phyloP scores from a whole-genome alignment of 345 rosid species.

The Pistacia integerrima region DNA sequence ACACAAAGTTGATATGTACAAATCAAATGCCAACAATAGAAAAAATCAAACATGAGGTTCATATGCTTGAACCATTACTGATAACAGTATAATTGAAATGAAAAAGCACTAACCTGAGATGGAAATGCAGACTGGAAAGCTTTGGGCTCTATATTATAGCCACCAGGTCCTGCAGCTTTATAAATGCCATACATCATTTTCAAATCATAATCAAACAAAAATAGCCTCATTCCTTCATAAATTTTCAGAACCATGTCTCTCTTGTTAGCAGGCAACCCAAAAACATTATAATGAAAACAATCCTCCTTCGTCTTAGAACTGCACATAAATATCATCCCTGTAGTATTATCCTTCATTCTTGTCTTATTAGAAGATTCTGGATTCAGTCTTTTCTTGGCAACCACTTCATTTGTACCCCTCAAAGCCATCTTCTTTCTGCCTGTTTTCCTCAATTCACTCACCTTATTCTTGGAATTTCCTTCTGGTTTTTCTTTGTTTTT shows the following conservation, averaged over 20 bases:
- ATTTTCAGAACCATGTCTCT: constrained; percentile 30
- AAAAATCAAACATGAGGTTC: not conserved
- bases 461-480: constrained; percentile 12
- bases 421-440: constrained; percentile 8
- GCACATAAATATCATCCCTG: constrained; percentile 41
- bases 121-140: constrained; percentile 34
- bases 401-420: constrained; percentile 5
- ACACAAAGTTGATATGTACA: not conserved
- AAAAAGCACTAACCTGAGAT: constrained; percentile 31
- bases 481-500: constrained; percentile 13
- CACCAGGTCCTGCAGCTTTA: constrained; percentile 37
- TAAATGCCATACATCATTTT: constrained; percentile 36
- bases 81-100: not conserved
- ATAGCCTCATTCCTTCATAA: constrained; percentile 33
- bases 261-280: constrained; percentile 36
- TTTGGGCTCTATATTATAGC: constrained; percentile 33
- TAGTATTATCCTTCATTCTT: not conserved
- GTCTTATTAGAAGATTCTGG: constrained; percentile 16
- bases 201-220: constrained; percentile 33
- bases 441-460: constrained; percentile 5
- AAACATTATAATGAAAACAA: constrained; percentile 31
- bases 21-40: not conserved
- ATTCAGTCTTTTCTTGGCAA: constrained; percentile 3
- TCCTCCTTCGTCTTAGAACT: constrained; percentile 37
- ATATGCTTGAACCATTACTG: not conserved